phyloP scores from a whole-genome alignment of 306 rosid genomes.

The Malus sylvestris region DNA sequence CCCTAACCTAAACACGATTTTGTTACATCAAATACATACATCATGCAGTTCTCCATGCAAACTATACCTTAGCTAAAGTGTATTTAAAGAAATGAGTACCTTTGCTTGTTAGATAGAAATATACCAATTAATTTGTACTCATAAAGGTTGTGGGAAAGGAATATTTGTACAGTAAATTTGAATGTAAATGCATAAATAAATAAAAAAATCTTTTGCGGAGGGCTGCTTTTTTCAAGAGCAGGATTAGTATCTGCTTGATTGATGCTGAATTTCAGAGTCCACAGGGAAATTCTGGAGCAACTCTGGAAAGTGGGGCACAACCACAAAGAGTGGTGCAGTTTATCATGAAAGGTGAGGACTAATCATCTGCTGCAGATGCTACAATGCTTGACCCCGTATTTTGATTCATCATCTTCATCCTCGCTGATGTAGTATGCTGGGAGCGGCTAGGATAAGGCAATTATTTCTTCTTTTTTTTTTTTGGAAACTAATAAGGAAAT shows the following conservation, averaged over 20 bases:
- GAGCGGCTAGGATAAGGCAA: not conserved
- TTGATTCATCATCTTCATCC: not conserved
- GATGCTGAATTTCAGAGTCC: too few species aligned
- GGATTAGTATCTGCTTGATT: too few species aligned
- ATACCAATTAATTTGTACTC: not conserved
- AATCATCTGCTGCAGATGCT: not conserved
- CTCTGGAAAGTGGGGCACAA: conserved; percentile 38
- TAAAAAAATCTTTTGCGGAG: too few species aligned
- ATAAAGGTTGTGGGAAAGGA: conserved; percentile 35
- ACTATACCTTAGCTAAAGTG: not conserved
- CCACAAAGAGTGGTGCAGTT: not conserved
- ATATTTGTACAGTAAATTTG: not conserved
- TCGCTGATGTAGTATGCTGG: not conserved
- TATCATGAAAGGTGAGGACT: not conserved
- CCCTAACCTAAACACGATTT: not conserved
- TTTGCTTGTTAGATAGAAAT: not conserved
- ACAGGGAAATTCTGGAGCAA: not conserved
- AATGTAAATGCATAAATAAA: not conserved
- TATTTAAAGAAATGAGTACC: not conserved
- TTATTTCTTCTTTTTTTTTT: too few species aligned
- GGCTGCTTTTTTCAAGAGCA: too few species aligned
- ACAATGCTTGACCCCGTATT: not conserved
- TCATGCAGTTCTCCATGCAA: not conserved
- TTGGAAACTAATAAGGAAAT: not conserved
- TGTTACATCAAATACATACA: not conserved